Conservation (phyloP, 148 eudicot genomes). For the Fagopyrum tataricum region DNA sequence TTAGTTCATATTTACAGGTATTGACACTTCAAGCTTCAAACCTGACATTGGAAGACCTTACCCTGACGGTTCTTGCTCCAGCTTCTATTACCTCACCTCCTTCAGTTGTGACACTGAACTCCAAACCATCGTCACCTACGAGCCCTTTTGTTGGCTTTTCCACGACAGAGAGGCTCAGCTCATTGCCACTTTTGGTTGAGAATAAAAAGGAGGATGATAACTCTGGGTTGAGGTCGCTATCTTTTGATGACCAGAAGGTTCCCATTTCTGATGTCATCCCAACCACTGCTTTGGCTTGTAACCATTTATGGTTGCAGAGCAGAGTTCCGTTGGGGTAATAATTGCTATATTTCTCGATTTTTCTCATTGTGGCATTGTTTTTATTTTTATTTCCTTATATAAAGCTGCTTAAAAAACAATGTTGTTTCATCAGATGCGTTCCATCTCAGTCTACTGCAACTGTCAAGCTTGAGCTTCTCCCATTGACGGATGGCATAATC, state of each 20-base stretch:
- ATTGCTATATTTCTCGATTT: constrained; percentile 2
- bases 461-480: constrained; percentile 90
- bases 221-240: constrained; percentile 26
- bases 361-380: constrained; percentile 9
- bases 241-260: constrained; percentile 37
- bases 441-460: constrained; percentile 86
- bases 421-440: constrained; percentile 55
- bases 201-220: constrained; percentile 28
- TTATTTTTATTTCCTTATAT: not conserved
- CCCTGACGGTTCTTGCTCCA: constrained; percentile 87
- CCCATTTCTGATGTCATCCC: constrained; percentile 60
- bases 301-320: constrained; percentile 95
- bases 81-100: constrained; percentile 74
- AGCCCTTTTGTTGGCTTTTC: constrained; percentile 40
- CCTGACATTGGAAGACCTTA: constrained; percentile 78
- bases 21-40: constrained; percentile 98
- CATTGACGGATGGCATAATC: constrained; percentile 93
- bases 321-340: constrained; percentile 89
- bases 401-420: not conserved
- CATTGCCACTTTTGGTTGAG: constrained; percentile 26
- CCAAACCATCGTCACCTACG: constrained; percentile 55
- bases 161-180: constrained; percentile 30
- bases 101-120: constrained; percentile 69
- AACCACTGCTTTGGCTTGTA: constrained; percentile 63
- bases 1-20: constrained; percentile 44